A percentile compares a stretch with the other conserved stretches of the same genome.
These are phyloP conservation scores for Neurospora sp. DNA, from an alignment of 495 filamentous ascomycete species.

Conservation along the genomic window DNA sequence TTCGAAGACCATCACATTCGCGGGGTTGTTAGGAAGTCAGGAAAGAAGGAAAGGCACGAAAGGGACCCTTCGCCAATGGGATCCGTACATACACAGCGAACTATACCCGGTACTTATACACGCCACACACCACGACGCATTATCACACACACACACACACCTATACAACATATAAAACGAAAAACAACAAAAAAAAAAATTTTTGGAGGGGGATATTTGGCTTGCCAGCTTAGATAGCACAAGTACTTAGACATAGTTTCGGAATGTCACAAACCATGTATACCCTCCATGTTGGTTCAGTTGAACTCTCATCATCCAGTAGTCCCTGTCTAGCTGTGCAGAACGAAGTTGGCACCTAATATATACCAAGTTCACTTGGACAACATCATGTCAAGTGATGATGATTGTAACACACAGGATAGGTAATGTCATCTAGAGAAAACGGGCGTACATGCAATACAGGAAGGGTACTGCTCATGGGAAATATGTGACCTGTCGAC, in stretches of 20 bases:
- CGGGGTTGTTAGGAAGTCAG: background rate
- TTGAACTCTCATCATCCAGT: background rate
- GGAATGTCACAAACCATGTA: slow-evolving; percentile 12
- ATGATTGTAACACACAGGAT: background rate
- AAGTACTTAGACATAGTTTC: slow-evolving; percentile 14
- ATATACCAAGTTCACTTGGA: background rate
- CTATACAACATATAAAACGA: background rate
- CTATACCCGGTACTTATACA: background rate
- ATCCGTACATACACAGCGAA: background rate
- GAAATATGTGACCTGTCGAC: background rate
- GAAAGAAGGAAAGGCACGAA: background rate
- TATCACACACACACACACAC: background rate
- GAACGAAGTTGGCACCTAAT: background rate
- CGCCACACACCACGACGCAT: background rate
- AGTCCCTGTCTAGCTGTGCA: background rate
- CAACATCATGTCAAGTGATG: background rate
- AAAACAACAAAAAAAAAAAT: slow-evolving; percentile 10
- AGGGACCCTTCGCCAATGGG: background rate
- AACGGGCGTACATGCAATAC: background rate
- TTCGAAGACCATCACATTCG: background rate
- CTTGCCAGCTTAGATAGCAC: slow-evolving; percentile 6
- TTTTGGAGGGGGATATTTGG: slow-evolving; percentile 12
- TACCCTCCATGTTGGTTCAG: background rate
- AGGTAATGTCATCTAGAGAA: background rate
- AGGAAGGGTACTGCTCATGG: background rate